These are phyloP conservation scores for Phalaenopsis aphrodite DNA, from an alignment of 106 monocot species.

Conservation along the genomic window DNA sequence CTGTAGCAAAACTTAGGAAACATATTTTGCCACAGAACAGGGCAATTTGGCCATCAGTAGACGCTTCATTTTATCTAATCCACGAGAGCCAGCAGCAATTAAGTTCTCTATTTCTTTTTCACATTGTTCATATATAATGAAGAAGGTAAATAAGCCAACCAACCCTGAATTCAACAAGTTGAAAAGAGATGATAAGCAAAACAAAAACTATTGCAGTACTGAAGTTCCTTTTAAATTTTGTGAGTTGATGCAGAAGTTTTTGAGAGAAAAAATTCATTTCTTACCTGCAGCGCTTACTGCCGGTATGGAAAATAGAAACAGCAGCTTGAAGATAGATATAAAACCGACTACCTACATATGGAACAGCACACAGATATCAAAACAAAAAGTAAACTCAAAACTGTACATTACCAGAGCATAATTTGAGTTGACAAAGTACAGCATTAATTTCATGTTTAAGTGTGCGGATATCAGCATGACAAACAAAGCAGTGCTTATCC, in stretches of 20 bases:
- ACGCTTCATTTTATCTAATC: slow-evolving; percentile 17
- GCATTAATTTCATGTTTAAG: too few species aligned
- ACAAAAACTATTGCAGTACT: not conserved
- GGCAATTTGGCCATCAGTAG: slow-evolving; percentile 26
- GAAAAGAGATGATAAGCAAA: slow-evolving; percentile 1
- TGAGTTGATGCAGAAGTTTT: not conserved
- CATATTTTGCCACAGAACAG: slow-evolving; percentile 8
- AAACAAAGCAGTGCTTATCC: too few species aligned
- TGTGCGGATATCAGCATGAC: too few species aligned
- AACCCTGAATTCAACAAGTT: slow-evolving; percentile 39
- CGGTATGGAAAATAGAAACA: slow-evolving; percentile 26
- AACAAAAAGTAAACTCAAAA: slow-evolving; percentile 1
- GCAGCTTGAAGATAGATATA: slow-evolving; percentile 44
- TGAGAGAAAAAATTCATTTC: not conserved
- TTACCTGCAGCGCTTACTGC: slow-evolving; percentile 55
- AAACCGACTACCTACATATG: slow-evolving; percentile 33
- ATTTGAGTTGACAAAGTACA: too few species aligned
- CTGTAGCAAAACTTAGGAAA: not conserved
- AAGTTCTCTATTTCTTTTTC: slow-evolving; percentile 64
- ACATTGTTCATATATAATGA: slow-evolving; percentile 83
- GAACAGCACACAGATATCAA: slow-evolving; percentile 6
- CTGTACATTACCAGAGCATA: too few species aligned
- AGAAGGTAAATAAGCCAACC: slow-evolving; percentile 47
- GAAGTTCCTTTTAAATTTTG: not conserved
- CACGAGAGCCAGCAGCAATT: slow-evolving; percentile 13